Conservation (phyloP, 1,284 basidiomycete genomes). For the Pterulicium gracile region DNA sequence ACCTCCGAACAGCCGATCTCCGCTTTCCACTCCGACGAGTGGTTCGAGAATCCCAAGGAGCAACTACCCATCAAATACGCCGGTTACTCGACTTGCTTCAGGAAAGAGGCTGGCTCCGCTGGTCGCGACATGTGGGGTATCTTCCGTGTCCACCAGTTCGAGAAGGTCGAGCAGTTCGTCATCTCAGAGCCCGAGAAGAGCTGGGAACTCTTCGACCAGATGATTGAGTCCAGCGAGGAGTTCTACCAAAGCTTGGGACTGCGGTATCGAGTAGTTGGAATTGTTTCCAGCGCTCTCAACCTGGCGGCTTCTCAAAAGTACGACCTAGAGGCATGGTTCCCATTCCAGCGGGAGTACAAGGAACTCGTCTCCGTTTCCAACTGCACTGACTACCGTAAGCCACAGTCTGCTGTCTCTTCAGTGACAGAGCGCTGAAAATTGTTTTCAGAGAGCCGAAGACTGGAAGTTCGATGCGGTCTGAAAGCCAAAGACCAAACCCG, state of each 20-base stretch:
- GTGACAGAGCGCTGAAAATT: slow-evolving; percentile 2
- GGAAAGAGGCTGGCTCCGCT: slow-evolving; percentile 95
- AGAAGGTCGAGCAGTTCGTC: slow-evolving; percentile 97
- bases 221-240: slow-evolving; percentile 83
- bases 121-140: slow-evolving; percentile 99
- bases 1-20: slow-evolving; percentile 99
- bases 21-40: slow-evolving; percentile 90
- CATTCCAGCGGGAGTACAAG: slow-evolving; percentile 94
- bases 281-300: slow-evolving; percentile 94
- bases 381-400: slow-evolving; percentile 91
- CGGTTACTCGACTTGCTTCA: slow-evolving; percentile 93
- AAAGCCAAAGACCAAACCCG: slow-evolving; percentile 81
- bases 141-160: slow-evolving; percentile 99
- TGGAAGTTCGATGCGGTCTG: slow-evolving; percentile 85
- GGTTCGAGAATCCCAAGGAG: slow-evolving; percentile 88
- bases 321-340: slow-evolving; percentile 99
- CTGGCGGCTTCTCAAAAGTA: slow-evolving; percentile 96
- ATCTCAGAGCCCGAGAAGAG: slow-evolving; percentile 91
- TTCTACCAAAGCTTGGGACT: slow-evolving; percentile 94
- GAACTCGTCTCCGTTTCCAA: slow-evolving; percentile 90
- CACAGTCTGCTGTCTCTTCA: not conserved
- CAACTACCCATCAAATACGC: slow-evolving; percentile 87
- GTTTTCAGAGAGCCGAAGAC: slow-evolving; percentile 69
- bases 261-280: slow-evolving; percentile 89
- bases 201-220: slow-evolving; percentile 88